Conservation (phyloP, 345 rosid species). For the Noccaea caerulescens region DNA sequence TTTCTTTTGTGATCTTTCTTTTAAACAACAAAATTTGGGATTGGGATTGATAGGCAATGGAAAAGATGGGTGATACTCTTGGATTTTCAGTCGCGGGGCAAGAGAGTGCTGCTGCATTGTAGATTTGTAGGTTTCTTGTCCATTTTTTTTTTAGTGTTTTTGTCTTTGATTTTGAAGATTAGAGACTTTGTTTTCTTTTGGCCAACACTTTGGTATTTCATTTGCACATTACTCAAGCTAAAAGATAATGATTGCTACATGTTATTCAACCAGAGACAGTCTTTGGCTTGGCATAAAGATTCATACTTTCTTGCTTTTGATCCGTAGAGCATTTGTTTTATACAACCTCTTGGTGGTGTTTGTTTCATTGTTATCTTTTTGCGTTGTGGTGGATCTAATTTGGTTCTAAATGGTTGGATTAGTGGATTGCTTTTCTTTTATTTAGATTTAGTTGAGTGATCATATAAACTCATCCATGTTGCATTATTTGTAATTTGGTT, state of each 20-base stretch:
- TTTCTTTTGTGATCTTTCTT: too few species aligned
- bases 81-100: slow-evolving; percentile 64
- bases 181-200: slow-evolving; percentile 15
- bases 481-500: too few species aligned
- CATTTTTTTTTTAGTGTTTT: slow-evolving; percentile 10
- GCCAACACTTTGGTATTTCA: neutral
- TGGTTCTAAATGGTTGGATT: too few species aligned
- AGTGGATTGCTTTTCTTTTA: too few species aligned
- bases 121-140: slow-evolving; percentile 65
- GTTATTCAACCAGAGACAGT: neutral
- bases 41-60: too few species aligned
- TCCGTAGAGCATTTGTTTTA: neutral
- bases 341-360: neutral
- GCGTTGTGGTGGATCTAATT: neutral
- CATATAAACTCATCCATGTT: too few species aligned
- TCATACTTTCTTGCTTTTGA: neutral
- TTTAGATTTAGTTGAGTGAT: too few species aligned
- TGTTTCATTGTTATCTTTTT: neutral
- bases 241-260: neutral
- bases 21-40: too few species aligned
- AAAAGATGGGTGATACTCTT: too few species aligned
- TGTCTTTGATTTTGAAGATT: slow-evolving; percentile 13
- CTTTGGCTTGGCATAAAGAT: neutral
- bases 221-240: neutral
- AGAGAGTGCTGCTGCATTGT: slow-evolving; percentile 57